phyloP scores from a whole-genome alignment of 148 eudicot genomes.

The Silene latifolia region DNA sequence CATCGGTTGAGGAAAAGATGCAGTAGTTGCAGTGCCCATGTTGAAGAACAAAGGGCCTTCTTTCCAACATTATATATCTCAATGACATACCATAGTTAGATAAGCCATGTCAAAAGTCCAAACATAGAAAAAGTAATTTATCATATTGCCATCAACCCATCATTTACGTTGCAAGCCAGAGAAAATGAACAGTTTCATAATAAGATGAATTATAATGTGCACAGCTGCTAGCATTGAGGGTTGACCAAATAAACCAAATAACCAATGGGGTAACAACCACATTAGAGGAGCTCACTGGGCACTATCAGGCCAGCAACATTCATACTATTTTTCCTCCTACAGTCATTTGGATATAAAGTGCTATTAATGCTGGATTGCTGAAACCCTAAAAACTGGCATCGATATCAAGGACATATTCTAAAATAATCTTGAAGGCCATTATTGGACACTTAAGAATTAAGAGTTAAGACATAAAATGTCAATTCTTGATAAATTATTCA shows the following conservation, averaged over 20 bases:
- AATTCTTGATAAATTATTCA: background rate
- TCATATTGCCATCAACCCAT: background rate
- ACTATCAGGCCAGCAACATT: background rate
- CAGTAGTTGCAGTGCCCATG: background rate
- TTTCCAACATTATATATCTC: background rate
- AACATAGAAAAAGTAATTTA: background rate
- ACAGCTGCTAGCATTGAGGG: background rate
- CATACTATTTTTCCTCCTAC: background rate
- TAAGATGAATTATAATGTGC: background rate
- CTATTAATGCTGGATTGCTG: background rate
- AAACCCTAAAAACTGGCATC: background rate
- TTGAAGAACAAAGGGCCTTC: background rate
- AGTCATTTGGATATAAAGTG: background rate
- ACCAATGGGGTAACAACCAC: background rate
- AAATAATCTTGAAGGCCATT: background rate
- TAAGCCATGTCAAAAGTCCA: background rate
- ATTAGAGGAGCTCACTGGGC: background rate
- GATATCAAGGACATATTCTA: background rate
- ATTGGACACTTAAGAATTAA: background rate
- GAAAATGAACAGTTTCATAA: background rate
- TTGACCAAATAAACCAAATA: background rate
- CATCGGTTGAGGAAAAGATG: background rate
- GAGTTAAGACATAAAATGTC: background rate
- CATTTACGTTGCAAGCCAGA: background rate
- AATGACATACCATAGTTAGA: background rate